Evolutionary conservation across 2,329 filamentous ascomycete genomes (phyloP).

Genomic region (Rugonectria rugulosa): DNA sequence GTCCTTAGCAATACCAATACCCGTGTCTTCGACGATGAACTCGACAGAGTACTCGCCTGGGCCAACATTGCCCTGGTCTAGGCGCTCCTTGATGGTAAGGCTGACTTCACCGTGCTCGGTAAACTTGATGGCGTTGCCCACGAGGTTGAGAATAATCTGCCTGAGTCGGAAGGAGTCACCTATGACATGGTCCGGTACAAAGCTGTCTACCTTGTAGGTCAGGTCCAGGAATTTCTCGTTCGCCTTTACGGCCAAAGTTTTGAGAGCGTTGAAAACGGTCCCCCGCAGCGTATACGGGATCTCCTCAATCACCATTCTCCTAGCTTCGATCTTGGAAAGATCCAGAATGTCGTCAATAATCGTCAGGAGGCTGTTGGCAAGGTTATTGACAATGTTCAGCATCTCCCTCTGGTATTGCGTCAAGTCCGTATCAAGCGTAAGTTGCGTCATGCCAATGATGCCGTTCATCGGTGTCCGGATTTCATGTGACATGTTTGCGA

Average conservation of each 20-base stretch:
- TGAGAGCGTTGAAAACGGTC: slow-evolving; percentile 96
- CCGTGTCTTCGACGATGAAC: slow-evolving; percentile 94
- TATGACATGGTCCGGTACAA: slow-evolving; percentile 92
- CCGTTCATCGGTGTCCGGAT: slow-evolving; percentile 94
- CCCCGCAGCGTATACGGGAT: slow-evolving; percentile 95
- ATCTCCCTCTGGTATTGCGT: slow-evolving; percentile 97
- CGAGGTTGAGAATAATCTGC: slow-evolving; percentile 96
- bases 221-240: slow-evolving; percentile 95
- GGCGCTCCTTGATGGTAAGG: slow-evolving; percentile 80
- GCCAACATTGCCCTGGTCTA: slow-evolving; percentile 67
- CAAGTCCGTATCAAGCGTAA: slow-evolving; percentile 93
- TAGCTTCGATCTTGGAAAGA: slow-evolving; percentile 86
- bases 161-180: slow-evolving; percentile 95
- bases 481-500: slow-evolving; percentile 92
- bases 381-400: slow-evolving; percentile 96
- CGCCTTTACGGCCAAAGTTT: slow-evolving; percentile 95
- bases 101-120: slow-evolving; percentile 97
- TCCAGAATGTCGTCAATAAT: slow-evolving; percentile 90
- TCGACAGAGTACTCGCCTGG: slow-evolving; percentile 89
- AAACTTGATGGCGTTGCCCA: slow-evolving; percentile 99
- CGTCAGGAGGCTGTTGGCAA: slow-evolving; percentile 93
- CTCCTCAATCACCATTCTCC: slow-evolving; percentile 97
- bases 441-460: slow-evolving; percentile 97
- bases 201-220: slow-evolving; percentile 91
- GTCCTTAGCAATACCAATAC: slow-evolving; percentile 94